Conservation (phyloP, 1,139 yeast genomes). For the Pichia sp. region DNA sequence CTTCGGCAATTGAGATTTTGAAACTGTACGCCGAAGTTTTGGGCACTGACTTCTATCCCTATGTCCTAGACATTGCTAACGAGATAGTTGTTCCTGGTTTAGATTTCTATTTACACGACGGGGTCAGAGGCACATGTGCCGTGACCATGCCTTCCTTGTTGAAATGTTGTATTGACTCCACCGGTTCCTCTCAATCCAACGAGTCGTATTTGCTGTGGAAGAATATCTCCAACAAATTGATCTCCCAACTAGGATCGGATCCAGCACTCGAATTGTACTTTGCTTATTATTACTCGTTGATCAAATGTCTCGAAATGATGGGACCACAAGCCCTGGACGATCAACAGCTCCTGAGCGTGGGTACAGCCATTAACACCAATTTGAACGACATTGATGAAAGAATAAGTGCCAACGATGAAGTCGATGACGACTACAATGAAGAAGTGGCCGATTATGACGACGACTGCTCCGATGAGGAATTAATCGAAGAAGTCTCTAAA, state of each 20-base stretch:
- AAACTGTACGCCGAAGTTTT: constrained; percentile 83
- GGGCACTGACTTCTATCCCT: constrained; percentile 75
- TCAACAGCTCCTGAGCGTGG: constrained; percentile 50
- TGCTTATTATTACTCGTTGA: constrained; percentile 66
- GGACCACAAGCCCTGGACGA: constrained; percentile 54
- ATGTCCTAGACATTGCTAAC: constrained; percentile 68
- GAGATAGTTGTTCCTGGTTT: constrained; percentile 84
- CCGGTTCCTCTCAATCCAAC: constrained; percentile 40
- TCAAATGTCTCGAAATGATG: constrained; percentile 58
- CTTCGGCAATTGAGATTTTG: constrained; percentile 81
- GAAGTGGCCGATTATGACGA: constrained; percentile 74
- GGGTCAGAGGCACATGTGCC: constrained; percentile 88
- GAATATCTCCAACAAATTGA: constrained; percentile 57
- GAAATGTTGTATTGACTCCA: constrained; percentile 57
- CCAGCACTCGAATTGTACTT: constrained; percentile 80
- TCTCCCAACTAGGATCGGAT: constrained; percentile 62
- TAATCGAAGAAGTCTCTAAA: constrained; percentile 77
- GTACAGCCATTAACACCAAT: constrained; percentile 52
- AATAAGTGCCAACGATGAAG: constrained; percentile 60
- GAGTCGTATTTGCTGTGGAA: constrained; percentile 67
- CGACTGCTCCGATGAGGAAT: constrained; percentile 84
- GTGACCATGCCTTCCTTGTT: constrained; percentile 73
- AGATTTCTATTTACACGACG: constrained; percentile 88
- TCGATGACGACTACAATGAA: constrained; percentile 68
- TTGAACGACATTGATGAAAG: constrained; percentile 65